Conservation (phyloP, 2,329 filamentous ascomycete genomes). For the Pseudogymnoascus sp. region DNA sequence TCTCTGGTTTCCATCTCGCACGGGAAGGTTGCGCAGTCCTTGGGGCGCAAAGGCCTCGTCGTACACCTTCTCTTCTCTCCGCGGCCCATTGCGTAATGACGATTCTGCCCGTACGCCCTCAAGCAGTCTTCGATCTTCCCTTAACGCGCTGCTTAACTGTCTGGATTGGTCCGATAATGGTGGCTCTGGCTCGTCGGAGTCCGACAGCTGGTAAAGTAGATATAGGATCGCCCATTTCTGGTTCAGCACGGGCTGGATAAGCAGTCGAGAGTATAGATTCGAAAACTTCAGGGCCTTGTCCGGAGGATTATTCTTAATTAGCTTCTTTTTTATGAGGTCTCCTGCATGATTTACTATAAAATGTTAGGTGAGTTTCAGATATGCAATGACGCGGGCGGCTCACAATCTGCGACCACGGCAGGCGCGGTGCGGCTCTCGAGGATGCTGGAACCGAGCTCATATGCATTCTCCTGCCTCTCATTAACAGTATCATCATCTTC, state of each 20-base stretch:
- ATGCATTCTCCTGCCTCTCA: slow-evolving; percentile 58
- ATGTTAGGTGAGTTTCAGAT: slow-evolving; percentile 3
- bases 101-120: slow-evolving; percentile 16
- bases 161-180: neutral
- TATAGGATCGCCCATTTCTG: slow-evolving; percentile 98
- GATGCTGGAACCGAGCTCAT: slow-evolving; percentile 42
- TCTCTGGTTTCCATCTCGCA: slow-evolving; percentile 26
- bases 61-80: slow-evolving; percentile 39
- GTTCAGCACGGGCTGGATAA: slow-evolving; percentile 84
- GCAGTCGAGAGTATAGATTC: slow-evolving; percentile 80
- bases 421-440: slow-evolving; percentile 32
- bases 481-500: slow-evolving; percentile 63
- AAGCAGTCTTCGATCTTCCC: slow-evolving; percentile 12
- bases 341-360: slow-evolving; percentile 74
- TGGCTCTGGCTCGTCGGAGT: slow-evolving; percentile 36
- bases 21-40: slow-evolving; percentile 35
- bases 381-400: neutral
- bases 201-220: slow-evolving; percentile 76
- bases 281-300: slow-evolving; percentile 76
- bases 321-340: slow-evolving; percentile 82
- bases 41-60: slow-evolving; percentile 49
- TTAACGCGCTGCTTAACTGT: slow-evolving; percentile 18
- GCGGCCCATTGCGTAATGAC: slow-evolving; percentile 30
- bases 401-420: slow-evolving; percentile 32
- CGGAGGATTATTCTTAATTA: slow-evolving; percentile 69